Evolutionary conservation across 1,284 basidiomycete genomes (phyloP).

Genomic region (Moniliella sp.): DNA sequence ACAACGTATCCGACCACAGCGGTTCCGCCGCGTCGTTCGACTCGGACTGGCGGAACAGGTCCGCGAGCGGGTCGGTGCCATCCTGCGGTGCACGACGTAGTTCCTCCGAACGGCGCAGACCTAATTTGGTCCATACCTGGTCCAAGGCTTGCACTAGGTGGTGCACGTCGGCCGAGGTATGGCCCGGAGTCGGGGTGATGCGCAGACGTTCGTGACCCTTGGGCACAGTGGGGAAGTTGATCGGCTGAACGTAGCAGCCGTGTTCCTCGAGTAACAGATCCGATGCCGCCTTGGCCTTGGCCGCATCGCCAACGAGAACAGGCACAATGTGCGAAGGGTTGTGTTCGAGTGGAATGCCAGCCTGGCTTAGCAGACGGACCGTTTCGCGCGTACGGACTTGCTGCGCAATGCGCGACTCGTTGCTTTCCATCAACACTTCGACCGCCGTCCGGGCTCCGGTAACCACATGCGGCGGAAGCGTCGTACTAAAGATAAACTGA

Average conservation of each 20-base stretch:
- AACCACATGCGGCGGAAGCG: conserved; percentile 75
- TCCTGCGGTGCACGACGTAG: conserved; percentile 57
- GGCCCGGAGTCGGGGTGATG: conserved; percentile 86
- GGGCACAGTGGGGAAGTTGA: conserved; percentile 39
- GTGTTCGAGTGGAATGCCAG: conserved; percentile 86
- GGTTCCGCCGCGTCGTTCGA: conserved; percentile 42
- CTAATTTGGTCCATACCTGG: conserved; percentile 63
- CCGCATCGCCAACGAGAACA: conserved; percentile 82
- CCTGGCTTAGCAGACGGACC: conserved; percentile 58
- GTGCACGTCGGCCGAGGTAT: conserved; percentile 69
- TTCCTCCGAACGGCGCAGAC: conserved; percentile 63
- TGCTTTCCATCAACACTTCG: conserved; percentile 70
- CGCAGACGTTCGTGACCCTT: conserved; percentile 30
- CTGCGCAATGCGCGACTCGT: conserved; percentile 78
- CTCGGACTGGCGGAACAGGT: conserved; percentile 39
- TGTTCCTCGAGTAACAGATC: conserved; percentile 75
- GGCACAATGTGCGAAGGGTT: conserved; percentile 95
- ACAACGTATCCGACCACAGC: conserved; percentile 73
- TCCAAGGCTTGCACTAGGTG: conserved; percentile 62
- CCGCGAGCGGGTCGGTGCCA: conserved; percentile 55
- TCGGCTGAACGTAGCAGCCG: conserved; percentile 91
- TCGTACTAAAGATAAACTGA: conserved; percentile 99
- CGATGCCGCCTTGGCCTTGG: conserved; percentile 72
- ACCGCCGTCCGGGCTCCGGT: conserved; percentile 83
- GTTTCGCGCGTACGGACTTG: conserved; percentile 82